Evolutionary conservation across 2,329 filamentous ascomycete species (phyloP).

Genomic region (Thelonectria rubi): DNA sequence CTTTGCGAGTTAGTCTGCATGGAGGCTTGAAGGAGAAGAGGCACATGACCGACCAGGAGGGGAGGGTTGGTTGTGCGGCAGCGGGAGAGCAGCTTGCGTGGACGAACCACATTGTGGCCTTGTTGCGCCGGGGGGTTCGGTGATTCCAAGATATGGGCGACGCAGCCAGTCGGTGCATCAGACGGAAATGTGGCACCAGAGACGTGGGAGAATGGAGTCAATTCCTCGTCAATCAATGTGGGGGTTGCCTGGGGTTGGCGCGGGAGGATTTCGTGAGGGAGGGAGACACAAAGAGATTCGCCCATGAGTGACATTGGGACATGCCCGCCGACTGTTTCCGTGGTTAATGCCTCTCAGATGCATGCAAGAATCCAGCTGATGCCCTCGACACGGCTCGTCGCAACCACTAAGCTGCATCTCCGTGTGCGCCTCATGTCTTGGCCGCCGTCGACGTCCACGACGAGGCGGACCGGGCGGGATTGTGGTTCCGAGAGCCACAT

Average conservation of each 20-base stretch:
- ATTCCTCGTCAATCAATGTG: constrained; percentile 13
- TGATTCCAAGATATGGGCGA: neutral
- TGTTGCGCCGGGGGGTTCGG: constrained; percentile 2
- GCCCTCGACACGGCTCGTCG: constrained; percentile 12
- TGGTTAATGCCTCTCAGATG: constrained; percentile 4
- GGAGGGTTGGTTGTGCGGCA: constrained; percentile 28
- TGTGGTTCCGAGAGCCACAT: constrained; percentile 1
- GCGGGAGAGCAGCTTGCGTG: constrained; percentile 4
- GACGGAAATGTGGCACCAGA: constrained; percentile 13
- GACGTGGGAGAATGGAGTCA: constrained; percentile 17
- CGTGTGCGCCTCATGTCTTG: neutral
- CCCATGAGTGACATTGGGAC: constrained; percentile 14
- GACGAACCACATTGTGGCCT: constrained; percentile 32
- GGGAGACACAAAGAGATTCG: neutral
- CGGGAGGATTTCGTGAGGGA: no score
- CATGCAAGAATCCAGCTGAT: constrained; percentile 28
- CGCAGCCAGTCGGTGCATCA: constrained; percentile 23
- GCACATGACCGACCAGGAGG: constrained; percentile 18
- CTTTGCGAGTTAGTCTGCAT: constrained; percentile 11
- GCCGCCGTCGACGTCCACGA: neutral
- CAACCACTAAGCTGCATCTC: constrained; percentile 6
- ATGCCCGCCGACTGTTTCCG: constrained; percentile 4
- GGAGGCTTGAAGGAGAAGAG: neutral
- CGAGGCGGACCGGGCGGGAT: neutral
- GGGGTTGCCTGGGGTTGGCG: no score